Evolutionary conservation across 805 yeast species (phyloP).

Genomic region (Lipomyces yamanashiensis): DNA sequence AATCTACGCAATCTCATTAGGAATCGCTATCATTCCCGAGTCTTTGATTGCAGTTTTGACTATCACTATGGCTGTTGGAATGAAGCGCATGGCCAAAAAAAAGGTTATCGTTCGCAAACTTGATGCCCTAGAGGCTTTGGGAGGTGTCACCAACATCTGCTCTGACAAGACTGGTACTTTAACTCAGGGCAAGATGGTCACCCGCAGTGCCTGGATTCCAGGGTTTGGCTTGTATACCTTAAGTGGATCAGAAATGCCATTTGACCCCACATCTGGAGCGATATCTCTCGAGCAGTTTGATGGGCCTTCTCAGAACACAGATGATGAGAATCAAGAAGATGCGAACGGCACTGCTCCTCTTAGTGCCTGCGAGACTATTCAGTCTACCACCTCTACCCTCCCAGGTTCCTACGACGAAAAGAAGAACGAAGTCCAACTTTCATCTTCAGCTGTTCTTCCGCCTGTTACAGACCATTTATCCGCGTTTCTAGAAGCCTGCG

Average conservation of each 20-base stretch:
- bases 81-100: conserved; percentile 70
- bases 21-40: conserved; percentile 81
- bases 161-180: conserved; percentile 85
- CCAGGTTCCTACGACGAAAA: not conserved
- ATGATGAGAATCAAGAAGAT: conserved; percentile 35
- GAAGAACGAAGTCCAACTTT: not conserved
- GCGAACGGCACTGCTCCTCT: not conserved
- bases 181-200: conserved; percentile 79
- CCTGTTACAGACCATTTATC: conserved; percentile 11
- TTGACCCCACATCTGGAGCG: conserved; percentile 65
- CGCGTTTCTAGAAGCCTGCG: conserved; percentile 66
- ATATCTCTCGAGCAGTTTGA: conserved; percentile 37
- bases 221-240: conserved; percentile 61
- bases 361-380: conserved; percentile 2
- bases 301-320: not conserved
- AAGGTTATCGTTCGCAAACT: conserved; percentile 76
- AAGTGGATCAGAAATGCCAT: conserved; percentile 61
- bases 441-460: conserved; percentile 5
- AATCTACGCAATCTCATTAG: conserved; percentile 85
- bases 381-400: not conserved
- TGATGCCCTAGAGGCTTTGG: conserved; percentile 78
- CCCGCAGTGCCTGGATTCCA: conserved; percentile 72
- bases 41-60: conserved; percentile 79
- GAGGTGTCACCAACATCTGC: conserved; percentile 78
- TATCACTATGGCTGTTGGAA: conserved; percentile 85